A percentile compares a stretch with the other conserved stretches of the same genome.
Conservation (phyloP, 352 stramenopile genomes). For the Phytophthora aleatoria region DNA sequence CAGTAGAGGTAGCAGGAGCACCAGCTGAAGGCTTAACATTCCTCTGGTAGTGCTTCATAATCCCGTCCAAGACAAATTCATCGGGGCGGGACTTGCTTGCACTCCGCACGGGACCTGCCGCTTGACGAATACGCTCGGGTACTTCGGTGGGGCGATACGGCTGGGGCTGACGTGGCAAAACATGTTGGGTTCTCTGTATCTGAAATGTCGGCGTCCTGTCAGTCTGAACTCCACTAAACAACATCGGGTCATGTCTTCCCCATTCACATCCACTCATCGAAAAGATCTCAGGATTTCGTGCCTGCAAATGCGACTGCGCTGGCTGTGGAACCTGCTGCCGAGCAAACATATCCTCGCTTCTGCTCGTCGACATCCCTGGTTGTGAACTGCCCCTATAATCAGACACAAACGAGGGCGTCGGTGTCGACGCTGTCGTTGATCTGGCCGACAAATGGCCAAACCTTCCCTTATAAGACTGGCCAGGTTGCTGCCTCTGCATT, state of each 20-base stretch:
- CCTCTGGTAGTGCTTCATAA: slow-evolving; percentile 18
- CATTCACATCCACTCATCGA: slow-evolving; percentile 8
- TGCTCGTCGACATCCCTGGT: neutral
- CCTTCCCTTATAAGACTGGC: neutral
- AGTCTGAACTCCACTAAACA: slow-evolving; percentile 5
- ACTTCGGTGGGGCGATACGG: slow-evolving; percentile 9
- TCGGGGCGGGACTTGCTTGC: slow-evolving; percentile 8
- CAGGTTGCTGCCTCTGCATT: slow-evolving; percentile 5
- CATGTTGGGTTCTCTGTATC: slow-evolving; percentile 6
- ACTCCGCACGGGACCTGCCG: neutral
- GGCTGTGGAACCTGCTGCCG: slow-evolving; percentile 10
- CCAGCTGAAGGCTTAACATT: neutral
- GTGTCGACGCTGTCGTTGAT: neutral
- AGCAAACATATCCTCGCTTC: slow-evolving; percentile 17
- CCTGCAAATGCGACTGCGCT: slow-evolving; percentile 22
- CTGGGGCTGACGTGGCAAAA: slow-evolving; percentile 19
- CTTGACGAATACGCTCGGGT: slow-evolving; percentile 7
- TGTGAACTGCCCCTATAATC: slow-evolving; percentile 5
- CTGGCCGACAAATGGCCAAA: slow-evolving; percentile 1
- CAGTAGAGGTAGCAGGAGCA: neutral
- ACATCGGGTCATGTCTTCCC: slow-evolving; percentile 6
- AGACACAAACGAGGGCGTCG: slow-evolving; percentile 4
- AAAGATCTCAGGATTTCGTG: slow-evolving; percentile 6
- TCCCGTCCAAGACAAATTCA: slow-evolving; percentile 18
- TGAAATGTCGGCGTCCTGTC: slow-evolving; percentile 10